Evolutionary conservation across 2,329 filamentous ascomycete genomes (phyloP).

Genomic region (Colletotrichum agaves): DNA sequence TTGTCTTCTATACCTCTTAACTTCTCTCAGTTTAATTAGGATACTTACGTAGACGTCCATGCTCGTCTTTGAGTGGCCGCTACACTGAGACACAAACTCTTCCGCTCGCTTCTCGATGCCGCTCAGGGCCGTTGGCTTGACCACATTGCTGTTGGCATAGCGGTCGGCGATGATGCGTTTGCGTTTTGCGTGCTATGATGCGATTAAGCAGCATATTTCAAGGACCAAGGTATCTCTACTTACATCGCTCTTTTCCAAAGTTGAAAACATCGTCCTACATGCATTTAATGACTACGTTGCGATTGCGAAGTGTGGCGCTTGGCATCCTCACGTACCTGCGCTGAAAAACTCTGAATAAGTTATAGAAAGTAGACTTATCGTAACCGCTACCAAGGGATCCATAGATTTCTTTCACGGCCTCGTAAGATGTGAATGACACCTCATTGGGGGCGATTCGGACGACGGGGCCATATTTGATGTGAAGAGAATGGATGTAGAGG

Average conservation of each 20-base stretch:
- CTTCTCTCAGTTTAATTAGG: no score
- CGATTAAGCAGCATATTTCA: neutral
- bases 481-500: slow-evolving; percentile 65
- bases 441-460: slow-evolving; percentile 70
- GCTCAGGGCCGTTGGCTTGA: slow-evolving; percentile 63
- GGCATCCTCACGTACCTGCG: slow-evolving; percentile 55
- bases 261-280: slow-evolving; percentile 68
- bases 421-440: slow-evolving; percentile 66
- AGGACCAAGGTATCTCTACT: slow-evolving; percentile 40
- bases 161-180: slow-evolving; percentile 73
- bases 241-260: slow-evolving; percentile 63
- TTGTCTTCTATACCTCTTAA: no score
- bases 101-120: slow-evolving; percentile 67
- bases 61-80: slow-evolving; percentile 53
- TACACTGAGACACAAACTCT: slow-evolving; percentile 66
- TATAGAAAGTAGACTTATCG: slow-evolving; percentile 73
- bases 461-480: slow-evolving; percentile 64
- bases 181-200: slow-evolving; percentile 67
- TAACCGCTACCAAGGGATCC: slow-evolving; percentile 70
- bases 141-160: slow-evolving; percentile 75
- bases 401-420: slow-evolving; percentile 72
- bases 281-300: neutral
- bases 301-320: neutral
- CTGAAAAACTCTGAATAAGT: slow-evolving; percentile 67
- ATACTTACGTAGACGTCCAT: slow-evolving; percentile 70